These are phyloP conservation scores for Sarcodon sp. DNA, from an alignment of 768 basidiomycete genomes.

Conservation along the genomic window DNA sequence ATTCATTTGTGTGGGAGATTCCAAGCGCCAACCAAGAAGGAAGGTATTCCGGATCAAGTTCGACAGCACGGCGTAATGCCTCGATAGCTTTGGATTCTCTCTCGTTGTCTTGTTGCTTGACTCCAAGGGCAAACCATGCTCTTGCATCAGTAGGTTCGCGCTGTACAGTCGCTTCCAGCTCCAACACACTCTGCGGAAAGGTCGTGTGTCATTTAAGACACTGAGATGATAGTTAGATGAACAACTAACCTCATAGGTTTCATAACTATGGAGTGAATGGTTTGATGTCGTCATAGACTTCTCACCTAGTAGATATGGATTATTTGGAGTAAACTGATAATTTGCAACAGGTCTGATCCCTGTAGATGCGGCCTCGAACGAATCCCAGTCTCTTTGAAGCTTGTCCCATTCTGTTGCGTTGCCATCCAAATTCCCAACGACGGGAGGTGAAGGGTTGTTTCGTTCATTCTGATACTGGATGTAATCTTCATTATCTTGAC, in stretches of 20 bases:
- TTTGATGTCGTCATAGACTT: conserved; percentile 34
- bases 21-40: conserved; percentile 86
- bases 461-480: conserved; percentile 8
- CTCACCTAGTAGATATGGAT: conserved; percentile 65
- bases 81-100: conserved; percentile 83
- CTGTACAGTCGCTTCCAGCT: conserved; percentile 85
- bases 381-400: conserved; percentile 72
- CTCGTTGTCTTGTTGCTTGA: conserved; percentile 97
- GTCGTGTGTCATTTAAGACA: no score
- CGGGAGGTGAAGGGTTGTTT: not conserved
- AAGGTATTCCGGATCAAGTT: conserved; percentile 65
- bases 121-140: conserved; percentile 87
- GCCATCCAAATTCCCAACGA: not conserved
- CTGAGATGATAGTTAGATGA: no score
- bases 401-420: conserved; percentile 40
- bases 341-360: conserved; percentile 43
- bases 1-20: conserved; percentile 86
- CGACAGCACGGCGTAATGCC: conserved; percentile 69
- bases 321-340: conserved; percentile 68
- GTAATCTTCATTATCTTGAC: conserved; percentile 22
- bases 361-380: conserved; percentile 58
- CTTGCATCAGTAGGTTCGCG: conserved; percentile 52
- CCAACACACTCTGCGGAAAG: conserved; percentile 48
- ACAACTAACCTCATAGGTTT: conserved; percentile 26
- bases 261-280: conserved; percentile 17